These are phyloP conservation scores for Debaryomyces hansenii DNA, from an alignment of 805 yeast species.

Conservation along the genomic window DNA sequence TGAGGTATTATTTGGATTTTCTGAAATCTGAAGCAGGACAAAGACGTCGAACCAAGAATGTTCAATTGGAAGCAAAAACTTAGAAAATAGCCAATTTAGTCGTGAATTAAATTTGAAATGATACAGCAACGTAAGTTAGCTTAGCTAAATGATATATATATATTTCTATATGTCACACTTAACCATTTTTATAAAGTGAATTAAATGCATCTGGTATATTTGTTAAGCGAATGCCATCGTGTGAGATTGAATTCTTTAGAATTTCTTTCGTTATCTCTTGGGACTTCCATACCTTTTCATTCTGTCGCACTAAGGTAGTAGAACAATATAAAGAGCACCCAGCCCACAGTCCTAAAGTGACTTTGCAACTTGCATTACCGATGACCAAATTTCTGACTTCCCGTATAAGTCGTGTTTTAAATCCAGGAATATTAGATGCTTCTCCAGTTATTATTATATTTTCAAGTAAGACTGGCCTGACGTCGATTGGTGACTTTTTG, in stretches of 20 bases:
- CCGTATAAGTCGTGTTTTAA: slow-evolving; percentile 16
- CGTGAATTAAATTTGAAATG: background rate
- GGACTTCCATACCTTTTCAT: slow-evolving; percentile 15
- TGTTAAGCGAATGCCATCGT: slow-evolving; percentile 6
- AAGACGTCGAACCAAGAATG: no score
- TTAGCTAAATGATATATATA: no score
- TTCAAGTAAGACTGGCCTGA: slow-evolving; percentile 11
- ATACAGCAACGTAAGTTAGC: background rate
- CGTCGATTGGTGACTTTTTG: slow-evolving; percentile 17
- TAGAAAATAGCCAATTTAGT: background rate
- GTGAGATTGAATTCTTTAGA: slow-evolving; percentile 7
- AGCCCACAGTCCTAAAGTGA: slow-evolving; percentile 30
- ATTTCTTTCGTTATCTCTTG: slow-evolving; percentile 22
- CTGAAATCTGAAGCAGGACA: no score
- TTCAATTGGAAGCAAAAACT: no score
- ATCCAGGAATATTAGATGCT: slow-evolving; percentile 21
- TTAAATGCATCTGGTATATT: slow-evolving; percentile 9
- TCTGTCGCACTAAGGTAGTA: slow-evolving; percentile 13
- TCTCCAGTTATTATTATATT: slow-evolving; percentile 27
- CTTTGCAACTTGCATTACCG: slow-evolving; percentile 5
- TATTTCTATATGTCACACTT: background rate
- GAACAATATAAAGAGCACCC: slow-evolving; percentile 32
- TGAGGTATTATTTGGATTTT: background rate
- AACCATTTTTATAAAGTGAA: slow-evolving; percentile 1
- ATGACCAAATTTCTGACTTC: slow-evolving; percentile 7